These are phyloP conservation scores for Perilla frutescens DNA, from an alignment of 257 asterid genomes.

Conservation along the genomic window DNA sequence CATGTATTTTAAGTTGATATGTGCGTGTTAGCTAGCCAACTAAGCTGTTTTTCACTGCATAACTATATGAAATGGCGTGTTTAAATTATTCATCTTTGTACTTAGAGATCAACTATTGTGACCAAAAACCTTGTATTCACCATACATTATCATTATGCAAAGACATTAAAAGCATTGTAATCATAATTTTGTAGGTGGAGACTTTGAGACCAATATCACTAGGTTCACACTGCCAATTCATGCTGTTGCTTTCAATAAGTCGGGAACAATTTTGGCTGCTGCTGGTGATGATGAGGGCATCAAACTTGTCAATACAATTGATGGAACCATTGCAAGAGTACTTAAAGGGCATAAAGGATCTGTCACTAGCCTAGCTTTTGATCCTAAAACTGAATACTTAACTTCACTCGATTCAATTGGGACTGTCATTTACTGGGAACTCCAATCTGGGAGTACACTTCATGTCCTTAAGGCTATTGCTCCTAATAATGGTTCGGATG, in stretches of 20 bases:
- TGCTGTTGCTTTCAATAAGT: constrained; percentile 82
- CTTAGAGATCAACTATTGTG: constrained; percentile 3
- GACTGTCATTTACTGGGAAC: constrained; percentile 91
- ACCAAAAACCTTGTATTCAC: neutral
- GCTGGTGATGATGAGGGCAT: constrained; percentile 98
- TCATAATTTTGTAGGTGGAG: constrained; percentile 68
- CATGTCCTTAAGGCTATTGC: constrained; percentile 83
- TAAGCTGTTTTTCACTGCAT: neutral
- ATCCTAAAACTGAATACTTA: constrained; percentile 88
- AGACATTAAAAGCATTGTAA: constrained; percentile 6
- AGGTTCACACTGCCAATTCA: constrained; percentile 94
- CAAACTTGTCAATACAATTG: constrained; percentile 89
- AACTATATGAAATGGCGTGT: neutral
- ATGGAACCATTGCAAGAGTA: constrained; percentile 89
- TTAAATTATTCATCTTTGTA: neutral
- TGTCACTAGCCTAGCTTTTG: constrained; percentile 88
- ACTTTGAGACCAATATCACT: constrained; percentile 89
- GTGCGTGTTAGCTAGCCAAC: neutral
- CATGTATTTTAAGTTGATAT: neutral
- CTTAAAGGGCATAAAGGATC: constrained; percentile 95
- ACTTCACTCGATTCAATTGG: constrained; percentile 92
- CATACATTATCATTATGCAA: neutral
- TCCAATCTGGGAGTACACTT: constrained; percentile 78
- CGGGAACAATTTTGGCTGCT: constrained; percentile 91
- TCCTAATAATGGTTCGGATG: constrained; percentile 68